Conservation (phyloP, 352 stramenopile species). For the Phytophthora rubi region DNA sequence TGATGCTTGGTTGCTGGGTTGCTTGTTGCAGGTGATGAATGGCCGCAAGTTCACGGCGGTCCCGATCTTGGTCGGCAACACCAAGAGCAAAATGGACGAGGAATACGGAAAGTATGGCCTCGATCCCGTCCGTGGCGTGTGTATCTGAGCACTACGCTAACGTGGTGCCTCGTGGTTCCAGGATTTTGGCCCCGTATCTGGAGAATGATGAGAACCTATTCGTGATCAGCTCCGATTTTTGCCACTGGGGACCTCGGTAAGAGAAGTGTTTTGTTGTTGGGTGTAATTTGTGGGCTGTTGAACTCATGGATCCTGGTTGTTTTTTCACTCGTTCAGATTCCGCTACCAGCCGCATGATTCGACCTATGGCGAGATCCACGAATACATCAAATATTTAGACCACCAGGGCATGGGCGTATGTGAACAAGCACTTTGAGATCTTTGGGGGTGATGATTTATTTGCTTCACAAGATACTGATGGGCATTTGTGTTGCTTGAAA, state of each 20-base stretch:
- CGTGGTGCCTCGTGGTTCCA: conserved; percentile 29
- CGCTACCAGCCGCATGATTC: conserved; percentile 89
- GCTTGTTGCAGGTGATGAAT: conserved; percentile 57
- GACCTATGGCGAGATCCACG: conserved; percentile 90
- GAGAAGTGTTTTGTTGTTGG: not conserved
- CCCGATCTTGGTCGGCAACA: conserved; percentile 96
- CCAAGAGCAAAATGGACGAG: conserved; percentile 83
- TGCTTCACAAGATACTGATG: conserved; percentile 1
- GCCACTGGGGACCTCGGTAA: conserved; percentile 93
- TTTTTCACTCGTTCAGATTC: conserved; percentile 63
- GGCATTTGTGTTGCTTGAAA: not conserved
- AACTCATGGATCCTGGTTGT: not conserved
- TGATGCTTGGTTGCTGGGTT: not conserved
- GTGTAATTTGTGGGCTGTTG: not conserved
- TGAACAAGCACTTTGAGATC: not conserved
- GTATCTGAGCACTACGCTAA: not conserved
- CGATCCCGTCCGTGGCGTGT: not conserved
- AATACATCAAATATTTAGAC: conserved; percentile 97
- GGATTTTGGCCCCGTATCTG: conserved; percentile 93
- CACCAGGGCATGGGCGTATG: conserved; percentile 83
- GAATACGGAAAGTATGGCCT: conserved; percentile 82
- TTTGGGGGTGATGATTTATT: not conserved
- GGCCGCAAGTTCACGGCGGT: conserved; percentile 89
- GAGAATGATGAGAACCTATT: conserved; percentile 93
- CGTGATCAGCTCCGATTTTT: conserved; percentile 98